Base-by-base conservation (phyloP, 805 yeast species). In the Jamesozyma piceae region DNA sequence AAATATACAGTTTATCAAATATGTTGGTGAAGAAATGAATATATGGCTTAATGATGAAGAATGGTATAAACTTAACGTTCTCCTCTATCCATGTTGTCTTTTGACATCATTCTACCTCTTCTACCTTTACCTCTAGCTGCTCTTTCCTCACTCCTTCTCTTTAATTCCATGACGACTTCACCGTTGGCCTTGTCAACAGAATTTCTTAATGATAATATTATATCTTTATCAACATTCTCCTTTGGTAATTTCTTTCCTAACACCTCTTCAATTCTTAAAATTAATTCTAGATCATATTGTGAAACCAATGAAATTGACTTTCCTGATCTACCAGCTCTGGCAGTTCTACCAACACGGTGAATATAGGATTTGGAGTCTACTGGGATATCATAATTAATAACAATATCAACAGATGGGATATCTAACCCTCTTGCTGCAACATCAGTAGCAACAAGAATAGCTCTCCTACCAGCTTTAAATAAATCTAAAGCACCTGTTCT, bases 341-440 rank as follows among this genome's bases (percentile, higher is more conserved):
- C 96, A 28, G 96, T 88, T 69, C 97, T 81, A 44, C 97, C 97
- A 28, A 89, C 96, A 64, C 95, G 71, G 61, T 83, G 94, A 51
- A 83, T 80, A 55, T 81, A 83, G 10, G 88, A 85, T 60, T 83
- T 85, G 4, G 90, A 83, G 57, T 83, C 92, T 19, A 86, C 80
- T 22, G 94, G 92, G 41, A 83, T 77, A 58, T 83, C 92, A 52
- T 78, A 83, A 58, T 83, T 83, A 36, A 83, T 68, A 31, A 83
- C 92, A 45, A 82, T 64, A 57, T 82, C 90, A 38, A 83, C 92
- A 19, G 78, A 68, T 11, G 94, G 90, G 42, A 83, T 83, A 72
- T 83, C 94, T 55, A 83, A 71, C 46, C 94, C 94, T 72, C 94
- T 78, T 8, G 90, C 87, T n/a, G 89, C 94, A 38, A 83, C 85